Conservation (phyloP, 2,329 filamentous ascomycete species). For the Fusarium algeriense region DNA sequence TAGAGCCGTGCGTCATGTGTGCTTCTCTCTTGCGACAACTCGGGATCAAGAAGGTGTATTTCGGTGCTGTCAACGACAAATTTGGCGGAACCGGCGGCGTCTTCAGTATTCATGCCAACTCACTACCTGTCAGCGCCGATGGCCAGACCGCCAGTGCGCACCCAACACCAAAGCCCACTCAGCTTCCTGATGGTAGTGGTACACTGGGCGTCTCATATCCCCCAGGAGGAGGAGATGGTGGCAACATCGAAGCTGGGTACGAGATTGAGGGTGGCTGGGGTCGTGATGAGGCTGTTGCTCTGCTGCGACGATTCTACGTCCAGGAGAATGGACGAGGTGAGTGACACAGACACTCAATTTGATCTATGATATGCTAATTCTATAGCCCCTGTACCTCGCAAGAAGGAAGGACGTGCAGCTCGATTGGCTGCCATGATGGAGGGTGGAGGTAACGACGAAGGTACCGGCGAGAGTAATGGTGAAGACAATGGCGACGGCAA, state of each 20-base stretch:
- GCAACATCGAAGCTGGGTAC: conserved; percentile 81
- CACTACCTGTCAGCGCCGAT: conserved; percentile 55
- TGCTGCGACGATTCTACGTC: conserved; percentile 94
- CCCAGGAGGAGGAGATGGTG: conserved; percentile 64
- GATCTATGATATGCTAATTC: conserved; percentile 14
- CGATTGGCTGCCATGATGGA: conserved; percentile 66
- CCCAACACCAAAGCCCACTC: conserved; percentile 53
- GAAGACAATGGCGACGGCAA: neutral
- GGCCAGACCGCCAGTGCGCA: conserved; percentile 57
- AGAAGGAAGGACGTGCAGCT: conserved; percentile 68
- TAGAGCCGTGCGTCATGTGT: conserved; percentile 99
- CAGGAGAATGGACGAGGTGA: conserved; percentile 95
- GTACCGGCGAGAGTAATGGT: neutral
- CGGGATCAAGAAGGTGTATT: conserved; percentile 89
- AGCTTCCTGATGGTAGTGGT: conserved; percentile 53
- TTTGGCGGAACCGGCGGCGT: conserved; percentile 98
- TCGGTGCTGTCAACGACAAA: conserved; percentile 94
- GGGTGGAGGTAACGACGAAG: conserved; percentile 55
- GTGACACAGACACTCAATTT: conserved; percentile 28
- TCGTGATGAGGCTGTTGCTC: conserved; percentile 90
- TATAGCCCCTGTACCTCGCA: conserved; percentile 64
- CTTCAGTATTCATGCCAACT: conserved; percentile 81
- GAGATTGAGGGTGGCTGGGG: conserved; percentile 89
- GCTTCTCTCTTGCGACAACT: conserved; percentile 92
- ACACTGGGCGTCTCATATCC: conserved; percentile 55